Base-by-base conservation (phyloP, 108 stramenopile genomes). In the Parmales sp. region DNA sequence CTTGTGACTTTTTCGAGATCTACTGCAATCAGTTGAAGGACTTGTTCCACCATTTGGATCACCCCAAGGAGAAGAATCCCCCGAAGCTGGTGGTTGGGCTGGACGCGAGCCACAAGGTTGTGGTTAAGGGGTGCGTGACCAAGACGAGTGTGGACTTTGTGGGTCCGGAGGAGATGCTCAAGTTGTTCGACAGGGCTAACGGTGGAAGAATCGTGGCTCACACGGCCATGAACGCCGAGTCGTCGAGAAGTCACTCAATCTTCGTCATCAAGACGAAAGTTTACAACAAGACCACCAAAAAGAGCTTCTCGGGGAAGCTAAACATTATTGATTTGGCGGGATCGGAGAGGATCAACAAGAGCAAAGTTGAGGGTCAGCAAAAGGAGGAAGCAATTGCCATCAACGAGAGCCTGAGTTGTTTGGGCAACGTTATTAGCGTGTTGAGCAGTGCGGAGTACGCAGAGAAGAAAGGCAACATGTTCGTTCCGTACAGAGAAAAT, bases 401-500 rank as follows among this genome's bases (percentile, higher is more conserved):
- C 50, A 85, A 85, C 45, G 69, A 83, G 13, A 80, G 78, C 1
- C 70, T 85, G 18, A 72, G 78, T 9, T 82, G 81, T 0, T 77
- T 85, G 38, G 84, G 84, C 36, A 85, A 85, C 65, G 84, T 85
- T 9, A 85, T 85, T 39, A 77, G 76, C 25, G 84, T 78, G 18
- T 48, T 48, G 46, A n/a, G n/a, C n/a, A n/a, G n/a, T n/a, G n/a
- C n/a, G n/a, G n/a, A n/a, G n/a, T n/a, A n/a, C n/a, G 46, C 46
- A 13, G 46, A 48, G 22, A 23, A 23, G 13, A 48, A 48, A 13
- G 23, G 46, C 23, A 72, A 70, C 22, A 79, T 78, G 65, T 81
- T 83, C 68, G 83, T 85, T 18, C 84, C 84, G n/a, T 85, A 85
- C 67, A 41, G 84, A 23, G 84, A 85, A 69, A 79, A 76, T 19